Evolutionary conservation across 768 basidiomycete species (phyloP), one percentile per base, ranked within the genome.

Genomic region (Daedaleopsis sinensis): DNA sequence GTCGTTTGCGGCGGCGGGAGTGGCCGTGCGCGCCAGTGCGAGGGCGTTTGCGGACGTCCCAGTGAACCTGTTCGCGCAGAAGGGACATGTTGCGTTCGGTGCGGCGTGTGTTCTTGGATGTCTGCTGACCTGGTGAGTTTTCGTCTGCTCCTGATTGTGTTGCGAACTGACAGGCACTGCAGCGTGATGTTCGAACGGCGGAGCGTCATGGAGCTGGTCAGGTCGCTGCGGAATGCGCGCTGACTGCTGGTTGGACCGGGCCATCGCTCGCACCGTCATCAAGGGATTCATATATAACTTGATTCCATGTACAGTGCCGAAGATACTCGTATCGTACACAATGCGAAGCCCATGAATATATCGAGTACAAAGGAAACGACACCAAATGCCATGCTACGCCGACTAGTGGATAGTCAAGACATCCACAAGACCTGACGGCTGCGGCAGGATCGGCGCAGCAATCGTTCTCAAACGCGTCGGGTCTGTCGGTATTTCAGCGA

Each of bases 11-110:
- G 57, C 52, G 0, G 63, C 74, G 0, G 72, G 65, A 1, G 56
- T 53, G 13, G 59, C 68, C 8, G 71, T 71, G 18, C 59, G 74
- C 12, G 66, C 57, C 61, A 73, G 72, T 42, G 65, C 69, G 43
- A 38, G 27, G 16, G 60, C 55, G 36, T 61, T 68, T 52, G 49
- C 24, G 12, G 62, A 56, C 24, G 58, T 43, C 13, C 65, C 62
- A 24, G 19, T 68, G 38, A 67, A 65, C 1, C n/a, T 76, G 6
- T n/a, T 47, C 13, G 66, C 58, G 1, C 73, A 74, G 56, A 58
- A 39, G 27, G 65, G 65, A 18, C 75, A 76, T 57, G 37, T 76
- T 11, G 63, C 61, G 18, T 38, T 68, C 11, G 75, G 74, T 0
- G 65, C 64, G 15, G 51, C 35, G 0, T 72, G 68, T 38, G 55